These are phyloP conservation scores for Paracamarosporium sp. DNA, from an alignment of 2,329 filamentous ascomycete species.

Conservation along the genomic window DNA sequence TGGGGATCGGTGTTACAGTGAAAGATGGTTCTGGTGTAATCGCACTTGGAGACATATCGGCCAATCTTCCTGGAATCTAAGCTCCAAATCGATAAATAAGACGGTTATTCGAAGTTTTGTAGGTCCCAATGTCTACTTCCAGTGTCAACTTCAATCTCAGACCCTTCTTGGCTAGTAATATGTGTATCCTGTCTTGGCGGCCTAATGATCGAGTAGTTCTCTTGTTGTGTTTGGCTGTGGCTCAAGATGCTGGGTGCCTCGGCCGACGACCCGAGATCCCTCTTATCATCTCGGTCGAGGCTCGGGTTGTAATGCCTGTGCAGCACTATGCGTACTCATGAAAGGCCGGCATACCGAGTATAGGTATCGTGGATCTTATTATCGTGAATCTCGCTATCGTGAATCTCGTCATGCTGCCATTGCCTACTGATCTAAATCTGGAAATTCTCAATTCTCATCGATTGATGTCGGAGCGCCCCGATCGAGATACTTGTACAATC, in stretches of 20 bases:
- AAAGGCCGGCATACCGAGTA: not conserved
- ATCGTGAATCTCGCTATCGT: too few species aligned
- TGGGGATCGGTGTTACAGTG: conserved; percentile 7
- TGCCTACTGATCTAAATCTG: too few species aligned
- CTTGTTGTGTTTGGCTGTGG: not conserved
- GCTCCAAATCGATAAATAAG: not conserved
- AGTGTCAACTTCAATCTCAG: not conserved
- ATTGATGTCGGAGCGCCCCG: too few species aligned
- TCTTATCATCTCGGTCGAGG: not conserved
- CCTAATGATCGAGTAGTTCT: not conserved
- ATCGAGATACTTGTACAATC: too few species aligned
- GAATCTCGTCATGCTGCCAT: too few species aligned
- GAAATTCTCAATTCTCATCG: too few species aligned
- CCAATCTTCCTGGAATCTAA: too few species aligned
- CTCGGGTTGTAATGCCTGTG: not conserved
- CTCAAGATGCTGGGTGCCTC: not conserved
- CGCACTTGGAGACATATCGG: not conserved
- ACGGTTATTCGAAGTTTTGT: not conserved
- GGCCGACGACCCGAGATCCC: not conserved
- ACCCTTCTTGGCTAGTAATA: not conserved
- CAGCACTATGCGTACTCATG: not conserved
- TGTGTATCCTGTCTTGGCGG: not conserved
- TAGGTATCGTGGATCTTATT: too few species aligned
- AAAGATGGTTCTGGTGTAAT: not conserved
- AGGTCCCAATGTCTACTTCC: not conserved